These are phyloP conservation scores for Emericellopsis cladophorae DNA, from an alignment of 2,329 filamentous ascomycete genomes.

Conservation along the genomic window DNA sequence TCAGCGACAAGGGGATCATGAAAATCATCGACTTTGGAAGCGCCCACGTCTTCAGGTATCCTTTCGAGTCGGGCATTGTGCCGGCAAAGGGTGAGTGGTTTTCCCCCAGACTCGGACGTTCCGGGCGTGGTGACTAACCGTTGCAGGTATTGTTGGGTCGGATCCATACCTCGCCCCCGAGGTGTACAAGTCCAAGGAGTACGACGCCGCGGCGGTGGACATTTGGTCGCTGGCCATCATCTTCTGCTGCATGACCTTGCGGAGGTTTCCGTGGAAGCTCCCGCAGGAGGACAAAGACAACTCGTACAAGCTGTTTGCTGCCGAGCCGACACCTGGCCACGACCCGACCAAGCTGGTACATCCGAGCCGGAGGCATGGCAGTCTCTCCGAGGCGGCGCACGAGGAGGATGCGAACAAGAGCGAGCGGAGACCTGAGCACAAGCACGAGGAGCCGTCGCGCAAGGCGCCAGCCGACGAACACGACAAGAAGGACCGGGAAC, in stretches of 20 bases:
- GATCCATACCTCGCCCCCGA: constrained; percentile 96
- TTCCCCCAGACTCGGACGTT: neutral
- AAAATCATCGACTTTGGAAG: constrained; percentile 99
- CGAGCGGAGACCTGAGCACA: neutral
- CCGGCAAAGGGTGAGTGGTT: constrained; percentile 20
- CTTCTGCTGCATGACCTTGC: constrained; percentile 95
- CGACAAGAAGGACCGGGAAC: neutral
- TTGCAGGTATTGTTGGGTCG: constrained; percentile 55
- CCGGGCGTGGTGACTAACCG: neutral
- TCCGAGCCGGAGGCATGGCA: constrained; percentile 11
- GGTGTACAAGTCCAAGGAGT: constrained; percentile 86
- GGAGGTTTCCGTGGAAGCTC: constrained; percentile 94
- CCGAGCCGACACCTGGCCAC: constrained; percentile 66
- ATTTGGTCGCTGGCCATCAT: constrained; percentile 98
- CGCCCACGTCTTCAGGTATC: constrained; percentile 93
- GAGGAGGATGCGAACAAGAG: neutral
- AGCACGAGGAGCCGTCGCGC: neutral
- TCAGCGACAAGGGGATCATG: constrained; percentile 94
- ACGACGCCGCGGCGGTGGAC: constrained; percentile 87
- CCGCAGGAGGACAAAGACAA: constrained; percentile 75
- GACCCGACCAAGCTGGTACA: constrained; percentile 39
- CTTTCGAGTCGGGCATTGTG: constrained; percentile 64
- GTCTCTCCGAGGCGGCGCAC: neutral
- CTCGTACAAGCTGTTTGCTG: constrained; percentile 85
- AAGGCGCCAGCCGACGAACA: neutral